Evolutionary conservation across 2,329 filamentous ascomycete species (phyloP), one percentile per base, ranked within the genome.

Genomic region (Fusarium sterilihyphosum): DNA sequence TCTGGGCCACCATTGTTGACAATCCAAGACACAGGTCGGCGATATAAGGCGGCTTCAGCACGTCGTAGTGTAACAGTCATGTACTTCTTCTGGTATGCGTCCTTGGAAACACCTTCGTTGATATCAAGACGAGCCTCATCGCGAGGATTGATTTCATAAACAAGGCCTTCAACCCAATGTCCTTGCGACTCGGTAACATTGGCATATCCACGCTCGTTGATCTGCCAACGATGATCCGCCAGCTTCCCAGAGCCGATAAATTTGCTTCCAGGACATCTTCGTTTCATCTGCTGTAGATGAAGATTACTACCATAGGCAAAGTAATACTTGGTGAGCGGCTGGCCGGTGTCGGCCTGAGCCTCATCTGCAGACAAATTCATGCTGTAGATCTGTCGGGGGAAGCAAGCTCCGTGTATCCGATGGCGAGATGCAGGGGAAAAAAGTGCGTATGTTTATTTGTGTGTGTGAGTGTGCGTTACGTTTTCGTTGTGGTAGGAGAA

Each of bases 281-380:
- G 72, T 67, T 81, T 82, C 85, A 87, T 87, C 78, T 86, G 85
- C 61, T 80, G 79, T 63, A 85, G 78, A 71, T 82, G 83, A 50
- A 86, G 80, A 73, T 86, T 87, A 75, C 84, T 86, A 53, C 85
- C 85, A 62, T 86, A 87, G 41, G 84, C 85, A 70, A 87, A 87
- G 77, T 86, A 87, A 57, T 80, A 81, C 58, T 76, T 78, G 65
- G 81, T 80, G 71, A 77, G 73, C 67, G 75, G 72, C 66, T 73
- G 74, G 38, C 61, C 56, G 62, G 73, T 59, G 57, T 73, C 75
- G 60, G 63, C 60, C 53, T 67, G 67, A 52, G 67, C 53, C 52
- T 68, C 70, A 67, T 60, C 49, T 37, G 70, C 62, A 52, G 76
- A 72, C 37, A 74, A 69, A 53, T 73, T 73, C 77, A 80, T 80